phyloP scores from a whole-genome alignment of 345 rosid genomes.

The Litchi chinensis region DNA sequence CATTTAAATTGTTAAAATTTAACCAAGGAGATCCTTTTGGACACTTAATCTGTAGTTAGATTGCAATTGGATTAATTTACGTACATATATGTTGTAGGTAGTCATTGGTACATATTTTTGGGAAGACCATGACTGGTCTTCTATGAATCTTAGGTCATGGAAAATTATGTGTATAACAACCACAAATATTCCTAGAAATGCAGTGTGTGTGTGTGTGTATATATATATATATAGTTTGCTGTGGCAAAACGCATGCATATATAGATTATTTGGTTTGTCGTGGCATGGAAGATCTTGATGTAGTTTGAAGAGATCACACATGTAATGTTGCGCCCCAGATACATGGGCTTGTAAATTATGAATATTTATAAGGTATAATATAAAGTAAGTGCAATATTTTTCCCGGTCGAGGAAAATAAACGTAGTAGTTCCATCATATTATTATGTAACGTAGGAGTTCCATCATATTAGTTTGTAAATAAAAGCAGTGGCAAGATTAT shows the following conservation, averaged over 20 bases:
- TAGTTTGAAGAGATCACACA: slow-evolving; percentile 3
- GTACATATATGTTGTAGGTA: neutral
- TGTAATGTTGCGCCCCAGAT: slow-evolving; percentile 1
- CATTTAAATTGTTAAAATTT: neutral
- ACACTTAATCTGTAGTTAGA: neutral
- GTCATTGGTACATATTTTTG: neutral
- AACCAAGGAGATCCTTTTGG: slow-evolving; percentile 12
- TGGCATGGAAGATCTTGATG: slow-evolving; percentile 1
- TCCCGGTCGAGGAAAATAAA: neutral
- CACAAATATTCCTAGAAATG: neutral
- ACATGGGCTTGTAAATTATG: neutral
- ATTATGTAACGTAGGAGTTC: too few relatives aligned
- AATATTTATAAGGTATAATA: neutral
- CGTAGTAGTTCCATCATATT: neutral
- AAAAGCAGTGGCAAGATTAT: neutral
- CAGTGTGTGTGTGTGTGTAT: too few relatives aligned
- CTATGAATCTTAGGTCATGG: slow-evolving; percentile 10
- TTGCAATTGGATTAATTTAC: neutral
- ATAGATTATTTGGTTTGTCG: neutral
- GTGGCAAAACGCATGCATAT: neutral
- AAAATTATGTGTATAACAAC: neutral
- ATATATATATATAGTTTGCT: neutral
- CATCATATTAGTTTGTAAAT: neutral
- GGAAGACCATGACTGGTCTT: slow-evolving; percentile 14
- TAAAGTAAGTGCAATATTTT: neutral